A percentile compares a stretch with the other conserved stretches of the same genome.
phyloP scores from a whole-genome alignment of 441 rosid species.

The Adansonia madagascariensis region DNA sequence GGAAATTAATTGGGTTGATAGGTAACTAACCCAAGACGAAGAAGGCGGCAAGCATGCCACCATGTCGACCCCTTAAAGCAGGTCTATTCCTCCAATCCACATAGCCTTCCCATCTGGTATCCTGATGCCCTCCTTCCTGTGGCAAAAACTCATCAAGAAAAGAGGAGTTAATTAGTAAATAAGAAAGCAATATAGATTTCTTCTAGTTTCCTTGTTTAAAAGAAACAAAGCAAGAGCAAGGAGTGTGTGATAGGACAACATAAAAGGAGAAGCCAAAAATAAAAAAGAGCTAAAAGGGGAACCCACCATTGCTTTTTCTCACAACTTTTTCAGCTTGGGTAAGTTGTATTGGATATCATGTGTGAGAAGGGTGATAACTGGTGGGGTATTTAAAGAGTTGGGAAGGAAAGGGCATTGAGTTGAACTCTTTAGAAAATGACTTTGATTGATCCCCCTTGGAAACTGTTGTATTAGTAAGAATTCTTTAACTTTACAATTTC shows the following conservation, averaged over 20 bases:
- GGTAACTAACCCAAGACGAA: constrained; percentile 62
- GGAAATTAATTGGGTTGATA: not conserved
- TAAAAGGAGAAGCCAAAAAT: not conserved
- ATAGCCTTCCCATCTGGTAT: constrained; percentile 69
- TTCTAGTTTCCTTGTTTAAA: not conserved
- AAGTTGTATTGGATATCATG: constrained; percentile 31
- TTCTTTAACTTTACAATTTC: not conserved
- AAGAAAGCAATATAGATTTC: not conserved
- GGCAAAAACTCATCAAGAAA: constrained; percentile 18
- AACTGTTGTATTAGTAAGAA: constrained; percentile 1
- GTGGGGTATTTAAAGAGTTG: constrained; percentile 50
- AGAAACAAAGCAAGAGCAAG: not conserved
- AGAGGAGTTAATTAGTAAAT: constrained; percentile 22
- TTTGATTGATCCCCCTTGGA: constrained; percentile 20
- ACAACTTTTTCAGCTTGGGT: constrained; percentile 17
- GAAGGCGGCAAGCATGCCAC: constrained; percentile 85
- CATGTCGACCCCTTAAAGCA: constrained; percentile 73
- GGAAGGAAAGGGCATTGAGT: constrained; percentile 19
- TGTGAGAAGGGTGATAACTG: constrained; percentile 23
- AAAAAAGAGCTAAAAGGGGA: constrained; percentile 29
- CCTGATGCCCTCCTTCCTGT: constrained; percentile 56
- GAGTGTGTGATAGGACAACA: not conserved
- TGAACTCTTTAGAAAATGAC: constrained; percentile 48
- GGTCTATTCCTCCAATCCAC: constrained; percentile 79
- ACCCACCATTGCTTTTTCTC: constrained; percentile 57